Conservation (phyloP, 2,329 filamentous ascomycete species). For the Epicoccum sorghinum region DNA sequence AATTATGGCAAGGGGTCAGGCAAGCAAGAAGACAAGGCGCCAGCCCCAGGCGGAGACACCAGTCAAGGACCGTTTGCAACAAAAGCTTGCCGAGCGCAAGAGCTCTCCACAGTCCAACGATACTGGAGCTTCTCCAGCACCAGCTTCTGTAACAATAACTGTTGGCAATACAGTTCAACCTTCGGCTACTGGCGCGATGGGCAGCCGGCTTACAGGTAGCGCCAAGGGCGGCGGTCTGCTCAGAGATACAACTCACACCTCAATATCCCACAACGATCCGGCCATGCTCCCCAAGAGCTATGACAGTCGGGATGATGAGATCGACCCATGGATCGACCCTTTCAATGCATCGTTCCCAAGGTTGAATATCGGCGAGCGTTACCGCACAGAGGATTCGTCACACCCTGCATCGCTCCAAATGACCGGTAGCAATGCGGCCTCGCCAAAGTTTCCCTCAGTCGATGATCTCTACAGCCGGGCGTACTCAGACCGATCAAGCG, state of each 20-base stretch:
- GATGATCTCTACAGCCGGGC: too few relatives aligned
- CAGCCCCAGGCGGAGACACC: background rate
- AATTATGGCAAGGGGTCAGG: conserved; percentile 25
- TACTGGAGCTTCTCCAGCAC: background rate
- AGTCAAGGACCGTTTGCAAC: background rate
- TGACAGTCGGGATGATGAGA: background rate
- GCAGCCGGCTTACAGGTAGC: background rate
- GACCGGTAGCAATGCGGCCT: background rate
- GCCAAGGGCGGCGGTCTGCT: background rate
- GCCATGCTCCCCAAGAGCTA: background rate
- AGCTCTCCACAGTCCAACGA: background rate
- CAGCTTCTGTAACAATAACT: background rate
- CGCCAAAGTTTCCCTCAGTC: background rate
- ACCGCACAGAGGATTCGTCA: background rate
- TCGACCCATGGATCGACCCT: background rate
- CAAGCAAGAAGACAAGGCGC: conserved; percentile 9
- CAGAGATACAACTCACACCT: background rate
- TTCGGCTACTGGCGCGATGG: background rate
- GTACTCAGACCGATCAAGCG: background rate
- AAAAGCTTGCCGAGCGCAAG: background rate
- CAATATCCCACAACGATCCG: background rate
- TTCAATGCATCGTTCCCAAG: background rate
- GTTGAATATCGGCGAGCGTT: background rate
- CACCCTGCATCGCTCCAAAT: background rate
- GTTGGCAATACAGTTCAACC: background rate